Percentiles rank a stretch among this genome's conserved stretches.
Conservation (phyloP, 306 rosid genomes). For the Medicago ruthenica region DNA sequence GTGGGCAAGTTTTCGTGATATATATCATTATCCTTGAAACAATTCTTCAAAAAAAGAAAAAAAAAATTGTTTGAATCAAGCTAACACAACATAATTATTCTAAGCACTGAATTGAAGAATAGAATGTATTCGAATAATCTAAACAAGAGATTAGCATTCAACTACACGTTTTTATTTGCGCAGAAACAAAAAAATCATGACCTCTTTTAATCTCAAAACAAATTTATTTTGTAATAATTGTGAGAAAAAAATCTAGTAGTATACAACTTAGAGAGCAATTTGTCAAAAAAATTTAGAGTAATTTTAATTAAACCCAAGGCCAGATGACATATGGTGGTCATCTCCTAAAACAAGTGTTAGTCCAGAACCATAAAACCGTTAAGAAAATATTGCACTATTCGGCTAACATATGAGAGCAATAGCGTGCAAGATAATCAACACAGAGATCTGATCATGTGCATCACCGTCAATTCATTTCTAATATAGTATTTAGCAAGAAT, state of each 20-base stretch:
- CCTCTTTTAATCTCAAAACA: background rate
- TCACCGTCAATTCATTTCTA: background rate
- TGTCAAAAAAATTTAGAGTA: too few relatives aligned
- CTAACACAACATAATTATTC: background rate
- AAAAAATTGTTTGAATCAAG: background rate
- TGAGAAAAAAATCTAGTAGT: background rate
- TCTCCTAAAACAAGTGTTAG: too few relatives aligned
- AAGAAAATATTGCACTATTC: too few relatives aligned
- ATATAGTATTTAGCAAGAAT: constrained; percentile 20
- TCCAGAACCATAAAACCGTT: too few relatives aligned
- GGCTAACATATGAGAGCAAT: too few relatives aligned
- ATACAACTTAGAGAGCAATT: background rate
- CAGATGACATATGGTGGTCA: too few relatives aligned
- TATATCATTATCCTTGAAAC: too few relatives aligned
- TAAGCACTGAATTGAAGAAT: background rate
- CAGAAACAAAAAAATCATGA: background rate
- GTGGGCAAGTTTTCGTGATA: too few relatives aligned
- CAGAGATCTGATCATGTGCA: too few relatives aligned
- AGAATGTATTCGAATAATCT: background rate
- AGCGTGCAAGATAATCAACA: too few relatives aligned
- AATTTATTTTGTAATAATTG: background rate
- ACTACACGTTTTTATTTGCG: background rate
- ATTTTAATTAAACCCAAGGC: too few relatives aligned
- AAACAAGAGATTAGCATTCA: constrained; percentile 3
- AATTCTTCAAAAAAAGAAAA: too few relatives aligned